Evolutionary conservation across 305 asterid genomes (phyloP), one percentile per base, ranked within the genome.

Genomic region (Plantago lanceolata): DNA sequence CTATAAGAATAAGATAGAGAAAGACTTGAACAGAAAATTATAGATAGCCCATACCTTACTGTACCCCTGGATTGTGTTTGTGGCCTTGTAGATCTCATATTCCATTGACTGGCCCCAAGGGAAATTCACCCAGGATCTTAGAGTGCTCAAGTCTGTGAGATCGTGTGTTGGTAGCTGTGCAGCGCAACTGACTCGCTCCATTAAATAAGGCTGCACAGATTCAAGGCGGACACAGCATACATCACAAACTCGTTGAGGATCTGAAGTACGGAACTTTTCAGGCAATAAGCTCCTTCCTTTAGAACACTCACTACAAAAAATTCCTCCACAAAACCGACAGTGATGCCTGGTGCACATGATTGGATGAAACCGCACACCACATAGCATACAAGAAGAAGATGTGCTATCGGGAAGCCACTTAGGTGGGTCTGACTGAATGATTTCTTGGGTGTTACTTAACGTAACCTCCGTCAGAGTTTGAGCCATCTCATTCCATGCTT

Each of bases 21-120:
- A 66, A 19, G 16, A 31, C 15, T 16, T 33, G 59, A 61, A 51
- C 48, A 59, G 5, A 19, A 59, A 11, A 15, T 20, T 9, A 37
- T 18, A 19, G 54, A 60, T 31, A 45, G 35, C 21, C 45, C 76
- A 75, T 72, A 93, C 98, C 94, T 65, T 80, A 44, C 81, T 69
- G 74, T 93, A 93, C 53, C 92, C 78, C 62, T 84, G 85, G 58
- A 93, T 80, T 28, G 86, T 81, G 83, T 89, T 93, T 49, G 97
- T 76, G 60, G 99, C 96, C 87, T 93, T 90, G 78, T 90, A 93
- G 61, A 89, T 93, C 81, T 93, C 99, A 45, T 85, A 72, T 71
- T 93, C 99, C 99, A 90, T 84, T 4, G 99, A 80, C 78, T 93
- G 99, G 21, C 97, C 97, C 99, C 97, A 93, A 0, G 99, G 99